Evolutionary conservation across 2,329 filamentous ascomycete species (phyloP), one percentile per base, ranked within the genome.

Genomic region (Aureobasidium pullulans): DNA sequence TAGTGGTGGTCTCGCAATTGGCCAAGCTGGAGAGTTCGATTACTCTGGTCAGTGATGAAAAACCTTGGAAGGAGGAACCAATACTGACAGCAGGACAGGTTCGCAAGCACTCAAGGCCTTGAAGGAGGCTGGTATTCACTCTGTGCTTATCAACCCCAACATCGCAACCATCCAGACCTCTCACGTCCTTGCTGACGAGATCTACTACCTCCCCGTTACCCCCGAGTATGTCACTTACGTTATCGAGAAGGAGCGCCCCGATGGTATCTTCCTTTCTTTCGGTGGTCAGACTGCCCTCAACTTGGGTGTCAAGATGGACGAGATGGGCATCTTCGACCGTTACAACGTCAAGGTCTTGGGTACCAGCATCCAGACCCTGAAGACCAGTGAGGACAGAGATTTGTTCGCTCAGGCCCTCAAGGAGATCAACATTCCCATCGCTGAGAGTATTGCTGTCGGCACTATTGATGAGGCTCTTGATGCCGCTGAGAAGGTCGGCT

Each of bases 101-200:
- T 92, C 93, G 6, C 94, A 97, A 80, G 94, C 94, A 58, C 82
- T 99, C 64, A 97, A 97, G 78, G 94, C 94, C 40, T 82, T 99
- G 63, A 97, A 96, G 77, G 93, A 97, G 78, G 93, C 92, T 64
- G 90, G 90, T 62, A 89, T 97, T 62, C 78, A 86, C 66, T 96
- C 93, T 9, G 89, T 97, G 59, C 85, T 97, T 65, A 92, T 97
- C 74, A 97, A 97, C 77, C 93, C 93, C 69, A 97, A 97, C 75
- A 97, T 97, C 73, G 93, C 93, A 62, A 97, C 94, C 61, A 97
- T 97, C 71, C 93, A 97, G 78, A 97, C 93, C 68, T 91, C 95
- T 74, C 93, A 97, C 81, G 87, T 88, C 70, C 88, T 97, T 72
- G 91, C 91, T 70, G 93, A 97, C 72, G 92, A 97, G 78, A 89